phyloP scores from a whole-genome alignment of 2,329 filamentous ascomycete species.

The Pleurostoma richardsiae region DNA sequence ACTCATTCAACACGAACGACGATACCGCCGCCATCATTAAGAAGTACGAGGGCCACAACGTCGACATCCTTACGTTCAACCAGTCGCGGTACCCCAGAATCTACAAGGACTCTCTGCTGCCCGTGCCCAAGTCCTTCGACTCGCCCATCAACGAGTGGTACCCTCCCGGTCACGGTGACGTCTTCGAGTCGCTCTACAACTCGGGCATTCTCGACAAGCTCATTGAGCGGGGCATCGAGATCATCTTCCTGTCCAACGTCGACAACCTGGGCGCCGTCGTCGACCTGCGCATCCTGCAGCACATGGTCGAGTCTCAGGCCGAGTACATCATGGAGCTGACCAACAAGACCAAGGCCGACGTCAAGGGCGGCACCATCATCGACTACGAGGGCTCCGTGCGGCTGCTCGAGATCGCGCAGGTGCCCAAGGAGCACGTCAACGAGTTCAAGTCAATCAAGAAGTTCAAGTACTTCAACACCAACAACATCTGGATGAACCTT shows the following conservation, averaged over 20 bases:
- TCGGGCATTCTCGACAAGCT: slow-evolving; percentile 97
- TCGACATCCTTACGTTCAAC: slow-evolving; percentile 99
- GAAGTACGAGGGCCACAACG: slow-evolving; percentile 99
- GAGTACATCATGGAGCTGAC: slow-evolving; percentile 99
- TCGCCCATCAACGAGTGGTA: slow-evolving; percentile 96
- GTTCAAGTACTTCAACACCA: slow-evolving; percentile 99
- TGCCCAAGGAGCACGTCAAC: slow-evolving; percentile 99
- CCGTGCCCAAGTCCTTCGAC: slow-evolving; percentile 83
- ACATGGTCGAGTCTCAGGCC: slow-evolving; percentile 96
- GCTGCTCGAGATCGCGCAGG: slow-evolving; percentile 96
- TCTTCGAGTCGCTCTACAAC: slow-evolving; percentile 99
- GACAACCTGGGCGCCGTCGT: slow-evolving; percentile 98
- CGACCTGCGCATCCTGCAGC: slow-evolving; percentile 94
- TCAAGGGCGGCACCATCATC: slow-evolving; percentile 99
- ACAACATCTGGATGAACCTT: slow-evolving; percentile 99
- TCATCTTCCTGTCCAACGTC: slow-evolving; percentile 97
- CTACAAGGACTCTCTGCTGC: slow-evolving; percentile 95
- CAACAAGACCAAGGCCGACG: slow-evolving; percentile 99
- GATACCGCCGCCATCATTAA: slow-evolving; percentile 99
- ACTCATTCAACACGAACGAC: slow-evolving; percentile 99
- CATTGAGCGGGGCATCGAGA: slow-evolving; percentile 89
- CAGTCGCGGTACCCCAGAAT: slow-evolving; percentile 98
- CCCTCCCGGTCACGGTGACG: slow-evolving; percentile 97
- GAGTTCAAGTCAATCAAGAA: slow-evolving; percentile 99
- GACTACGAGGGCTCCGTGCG: slow-evolving; percentile 97